A percentile compares a stretch with the other conserved stretches of the same genome.
phyloP scores from a whole-genome alignment of 305 asterid genomes.

The Nicotiana rustica region DNA sequence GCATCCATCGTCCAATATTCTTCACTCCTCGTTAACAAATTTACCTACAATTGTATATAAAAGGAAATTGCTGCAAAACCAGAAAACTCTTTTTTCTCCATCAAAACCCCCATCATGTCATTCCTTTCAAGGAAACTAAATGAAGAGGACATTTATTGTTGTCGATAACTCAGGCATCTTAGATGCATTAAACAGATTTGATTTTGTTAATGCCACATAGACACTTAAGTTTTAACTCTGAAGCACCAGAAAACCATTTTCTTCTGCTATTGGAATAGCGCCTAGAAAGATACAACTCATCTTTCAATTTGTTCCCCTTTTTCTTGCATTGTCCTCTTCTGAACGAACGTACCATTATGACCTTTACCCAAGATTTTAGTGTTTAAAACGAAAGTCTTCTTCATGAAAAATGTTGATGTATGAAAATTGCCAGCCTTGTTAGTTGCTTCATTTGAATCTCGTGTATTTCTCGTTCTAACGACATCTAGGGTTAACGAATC shows the following conservation, averaged over 20 bases:
- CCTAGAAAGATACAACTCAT: background rate
- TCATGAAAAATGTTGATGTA: background rate
- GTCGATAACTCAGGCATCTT: background rate
- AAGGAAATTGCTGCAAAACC: background rate
- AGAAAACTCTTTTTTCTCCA: background rate
- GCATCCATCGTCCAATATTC: constrained; percentile 11
- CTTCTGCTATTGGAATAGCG: background rate
- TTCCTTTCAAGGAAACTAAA: constrained; percentile 18
- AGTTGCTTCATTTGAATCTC: background rate
- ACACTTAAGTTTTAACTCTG: background rate
- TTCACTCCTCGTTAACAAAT: background rate
- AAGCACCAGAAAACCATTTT: background rate
- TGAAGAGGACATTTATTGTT: constrained; percentile 1
- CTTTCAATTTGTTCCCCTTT: background rate
- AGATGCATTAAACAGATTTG: background rate
- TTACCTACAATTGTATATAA: background rate
- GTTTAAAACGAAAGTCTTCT: background rate
- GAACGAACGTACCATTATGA: background rate
- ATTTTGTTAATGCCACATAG: background rate
- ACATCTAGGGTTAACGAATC: background rate
- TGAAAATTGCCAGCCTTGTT: background rate
- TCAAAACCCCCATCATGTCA: background rate
- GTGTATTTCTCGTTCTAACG: background rate
- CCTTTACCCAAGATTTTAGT: background rate
- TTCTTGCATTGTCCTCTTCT: constrained; percentile 12